A percentile compares a stretch with the other conserved stretches of the same genome.
Evolutionary conservation across 2,329 filamentous ascomycete genomes (phyloP).

Genomic region (Metarhizium anisopliae): DNA sequence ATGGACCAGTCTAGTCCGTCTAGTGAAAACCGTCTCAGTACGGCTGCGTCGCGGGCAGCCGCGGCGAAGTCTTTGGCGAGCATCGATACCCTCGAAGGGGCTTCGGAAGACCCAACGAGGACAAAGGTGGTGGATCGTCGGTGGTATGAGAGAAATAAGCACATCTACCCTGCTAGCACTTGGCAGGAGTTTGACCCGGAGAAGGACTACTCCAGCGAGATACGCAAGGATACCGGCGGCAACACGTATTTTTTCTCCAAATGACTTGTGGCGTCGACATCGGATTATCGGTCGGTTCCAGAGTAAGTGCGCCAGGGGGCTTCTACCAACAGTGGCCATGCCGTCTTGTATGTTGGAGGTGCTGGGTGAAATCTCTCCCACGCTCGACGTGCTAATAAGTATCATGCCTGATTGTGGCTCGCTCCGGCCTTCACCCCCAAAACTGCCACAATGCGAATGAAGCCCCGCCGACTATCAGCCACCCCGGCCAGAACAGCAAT

Average conservation of each 20-base stretch:
- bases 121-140: conserved; percentile 94
- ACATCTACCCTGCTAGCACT: conserved; percentile 91
- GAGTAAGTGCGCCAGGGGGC: background rate
- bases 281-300: background rate
- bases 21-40: conserved; percentile 17
- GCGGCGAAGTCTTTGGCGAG: conserved; percentile 31
- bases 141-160: conserved; percentile 97
- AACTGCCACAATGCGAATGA: conserved; percentile 24
- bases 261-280: conserved; percentile 14
- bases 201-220: conserved; percentile 69
- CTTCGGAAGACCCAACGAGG: conserved; percentile 63
- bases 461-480: conserved; percentile 36
- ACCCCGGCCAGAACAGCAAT: conserved; percentile 49
- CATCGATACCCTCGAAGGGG: conserved; percentile 60
- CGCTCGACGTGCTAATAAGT: background rate
- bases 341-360: background rate
- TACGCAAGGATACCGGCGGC: conserved; percentile 75
- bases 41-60: conserved; percentile 26
- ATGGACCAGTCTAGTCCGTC: background rate
- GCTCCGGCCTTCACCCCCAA: conserved; percentile 20
- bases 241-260: conserved; percentile 84
- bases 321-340: background rate
- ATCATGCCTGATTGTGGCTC: background rate
- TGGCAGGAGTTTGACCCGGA: conserved; percentile 94
- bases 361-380: background rate